Evolutionary conservation across 768 basidiomycete species (phyloP), one percentile per base, ranked within the genome.

Genomic region (Boletus patriciae): DNA sequence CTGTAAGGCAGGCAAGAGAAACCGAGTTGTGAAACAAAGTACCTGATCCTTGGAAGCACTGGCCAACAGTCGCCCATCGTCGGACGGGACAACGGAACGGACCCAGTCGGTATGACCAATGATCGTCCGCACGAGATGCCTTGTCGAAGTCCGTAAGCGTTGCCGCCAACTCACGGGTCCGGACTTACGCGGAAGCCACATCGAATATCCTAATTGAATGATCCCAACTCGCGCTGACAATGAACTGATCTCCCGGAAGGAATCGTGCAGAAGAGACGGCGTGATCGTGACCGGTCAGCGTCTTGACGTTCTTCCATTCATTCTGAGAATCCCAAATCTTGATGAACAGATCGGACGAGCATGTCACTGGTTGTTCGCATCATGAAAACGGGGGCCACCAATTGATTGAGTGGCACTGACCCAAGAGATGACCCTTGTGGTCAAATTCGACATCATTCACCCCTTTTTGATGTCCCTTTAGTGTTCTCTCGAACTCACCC

Each of bases 21-120:
- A 21, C 45, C 6, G 29, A 50, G 10, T 19, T 12, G 51, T 9
- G 38, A 47, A 19, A 53, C 29, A 53, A 48, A 83, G 44, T 66
- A 93, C 94, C 67, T 94, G 91, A 73, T 95, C 94, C 67, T 88
- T 92, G 18, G 90, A 93, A 57, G 88, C 88, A 67, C 88, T 94
- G 31, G 87, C 82, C 38, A 93, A 74, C 62, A 89, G 75, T 59
- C 81, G 79, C 25, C 90, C 91, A 65, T 95, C 93, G 44, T 79
- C 78, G 13, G 83, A 86, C 6, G 87, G 86, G 42, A 81, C 66
- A 4, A 80, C 82, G 50, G 76, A 80, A 51, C 93, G 84, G 18
- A 95, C 90, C 94, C 94, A 96, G 62, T 94, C 91, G 12, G 82
- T 75, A 69, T 95, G 92, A 12, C 91, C 85, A 54, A 74, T 64